Evolutionary conservation across 306 rosid species (phyloP).

Genomic region (Medicago ruthenica): DNA sequence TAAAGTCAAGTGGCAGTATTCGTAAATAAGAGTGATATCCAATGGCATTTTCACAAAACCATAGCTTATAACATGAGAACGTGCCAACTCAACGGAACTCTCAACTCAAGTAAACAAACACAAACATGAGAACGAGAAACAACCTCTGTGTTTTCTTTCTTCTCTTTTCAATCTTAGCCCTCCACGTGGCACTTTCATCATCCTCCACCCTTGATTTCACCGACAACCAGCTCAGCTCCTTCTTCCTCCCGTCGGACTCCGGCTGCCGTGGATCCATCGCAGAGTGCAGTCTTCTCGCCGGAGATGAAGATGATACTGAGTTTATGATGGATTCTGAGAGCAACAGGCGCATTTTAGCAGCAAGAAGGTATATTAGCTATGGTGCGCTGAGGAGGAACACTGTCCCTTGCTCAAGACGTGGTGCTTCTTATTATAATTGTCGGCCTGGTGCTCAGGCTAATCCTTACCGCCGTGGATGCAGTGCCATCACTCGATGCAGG

Average conservation of each 20-base stretch:
- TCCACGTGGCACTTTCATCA: constrained; percentile 48
- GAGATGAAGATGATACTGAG: constrained; percentile 63
- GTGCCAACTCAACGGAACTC: constrained; percentile 20
- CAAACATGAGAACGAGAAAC: constrained; percentile 50
- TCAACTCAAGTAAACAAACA: background rate
- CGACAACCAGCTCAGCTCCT: constrained; percentile 50
- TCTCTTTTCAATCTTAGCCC: constrained; percentile 61
- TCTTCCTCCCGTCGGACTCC: constrained; percentile 47
- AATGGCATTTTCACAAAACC: constrained; percentile 42
- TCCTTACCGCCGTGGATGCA: constrained; percentile 90
- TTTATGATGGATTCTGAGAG: constrained; percentile 83
- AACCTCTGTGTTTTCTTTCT: constrained; percentile 40
- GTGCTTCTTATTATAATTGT: constrained; percentile 97
- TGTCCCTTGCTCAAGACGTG: constrained; percentile 90
- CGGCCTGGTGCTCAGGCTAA: constrained; percentile 90
- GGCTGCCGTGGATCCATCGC: constrained; percentile 69
- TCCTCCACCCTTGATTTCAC: constrained; percentile 58
- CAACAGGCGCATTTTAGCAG: constrained; percentile 83
- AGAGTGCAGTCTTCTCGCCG: constrained; percentile 61
- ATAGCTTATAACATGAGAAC: constrained; percentile 42
- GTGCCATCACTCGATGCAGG: constrained; percentile 84
- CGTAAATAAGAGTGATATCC: constrained; percentile 41
- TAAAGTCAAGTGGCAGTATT: constrained; percentile 57
- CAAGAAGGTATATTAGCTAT: constrained; percentile 75
- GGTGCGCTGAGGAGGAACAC: constrained; percentile 94